These are phyloP conservation scores for Anethum foeniculum DNA, from an alignment of 140 eudicot species.

Conservation along the genomic window DNA sequence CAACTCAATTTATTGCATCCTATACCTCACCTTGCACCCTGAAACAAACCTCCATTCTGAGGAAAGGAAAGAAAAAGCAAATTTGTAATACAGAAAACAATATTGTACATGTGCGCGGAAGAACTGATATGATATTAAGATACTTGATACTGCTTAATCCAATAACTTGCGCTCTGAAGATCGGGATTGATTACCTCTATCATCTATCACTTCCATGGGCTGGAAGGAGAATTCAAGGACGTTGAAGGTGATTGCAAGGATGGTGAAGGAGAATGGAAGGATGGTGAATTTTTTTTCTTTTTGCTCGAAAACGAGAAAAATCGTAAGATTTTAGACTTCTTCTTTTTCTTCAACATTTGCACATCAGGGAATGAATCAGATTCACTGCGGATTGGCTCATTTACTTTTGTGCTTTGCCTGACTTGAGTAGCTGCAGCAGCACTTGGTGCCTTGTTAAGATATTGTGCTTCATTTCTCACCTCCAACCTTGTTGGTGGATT, in stretches of 20 bases:
- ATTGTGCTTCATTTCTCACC: conserved; percentile 27
- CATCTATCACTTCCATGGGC: background rate
- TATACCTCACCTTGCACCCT: background rate
- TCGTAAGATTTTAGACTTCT: conserved; percentile 51
- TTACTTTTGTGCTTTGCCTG: conserved; percentile 21
- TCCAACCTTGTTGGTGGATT: conserved; percentile 20
- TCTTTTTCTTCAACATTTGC: conserved; percentile 47
- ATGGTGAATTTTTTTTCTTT: conserved; percentile 39
- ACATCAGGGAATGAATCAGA: conserved; percentile 47
- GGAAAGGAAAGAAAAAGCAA: background rate
- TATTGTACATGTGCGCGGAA: conserved; percentile 12
- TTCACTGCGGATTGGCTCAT: conserved; percentile 30
- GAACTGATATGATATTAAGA: conserved; percentile 2
- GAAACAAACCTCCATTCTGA: background rate
- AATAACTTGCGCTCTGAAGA: conserved; percentile 18
- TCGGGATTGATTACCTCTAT: conserved; percentile 18
- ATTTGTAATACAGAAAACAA: conserved; percentile 12
- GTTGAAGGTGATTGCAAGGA: conserved; percentile 15
- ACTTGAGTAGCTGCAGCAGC: conserved; percentile 17
- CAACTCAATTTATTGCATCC: background rate
- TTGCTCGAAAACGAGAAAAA: conserved; percentile 57
- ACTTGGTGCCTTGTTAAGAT: conserved; percentile 20
- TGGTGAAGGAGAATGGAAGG: conserved; percentile 19
- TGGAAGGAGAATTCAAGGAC: conserved; percentile 15
- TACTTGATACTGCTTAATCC: background rate